phyloP scores from a whole-genome alignment of 2,329 filamentous ascomycete species.

The Penicillium vulpinum region DNA sequence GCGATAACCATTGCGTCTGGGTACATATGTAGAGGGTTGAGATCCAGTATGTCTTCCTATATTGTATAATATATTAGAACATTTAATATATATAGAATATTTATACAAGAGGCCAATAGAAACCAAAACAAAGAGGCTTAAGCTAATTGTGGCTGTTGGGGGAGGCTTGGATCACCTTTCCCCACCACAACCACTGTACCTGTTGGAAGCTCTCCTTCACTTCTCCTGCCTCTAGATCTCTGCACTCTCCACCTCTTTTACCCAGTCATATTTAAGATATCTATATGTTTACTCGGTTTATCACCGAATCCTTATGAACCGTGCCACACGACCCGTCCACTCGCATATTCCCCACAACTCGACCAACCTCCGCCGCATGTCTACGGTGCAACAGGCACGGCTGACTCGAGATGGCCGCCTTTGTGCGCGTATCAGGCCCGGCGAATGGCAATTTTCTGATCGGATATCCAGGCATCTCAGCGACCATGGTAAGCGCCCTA shows the following conservation, averaged over 20 bases:
- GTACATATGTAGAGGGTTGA: neutral
- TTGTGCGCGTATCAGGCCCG: conserved; percentile 94
- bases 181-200: conserved; percentile 6
- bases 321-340: conserved; percentile 25
- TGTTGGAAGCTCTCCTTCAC: conserved; percentile 8
- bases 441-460: conserved; percentile 96
- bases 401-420: conserved; percentile 64
- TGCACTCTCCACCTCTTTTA: neutral
- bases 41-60: too few relatives aligned
- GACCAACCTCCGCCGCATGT: conserved; percentile 32
- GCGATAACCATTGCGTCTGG: neutral
- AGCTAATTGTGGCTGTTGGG: neutral
- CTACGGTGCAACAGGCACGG: conserved; percentile 43
- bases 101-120: neutral
- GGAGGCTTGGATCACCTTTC: conserved; percentile 1
- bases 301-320: conserved; percentile 27
- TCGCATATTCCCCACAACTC: conserved; percentile 31
- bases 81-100: neutral
- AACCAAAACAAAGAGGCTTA: neutral
- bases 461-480: conserved; percentile 96
- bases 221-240: neutral
- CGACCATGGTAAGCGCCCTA: conserved; percentile 75
- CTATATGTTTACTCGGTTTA: neutral
- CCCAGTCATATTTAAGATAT: neutral
- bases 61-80: neutral